Conservation (phyloP, 2,329 filamentous ascomycete species). For the Aureobasidium musti region DNA sequence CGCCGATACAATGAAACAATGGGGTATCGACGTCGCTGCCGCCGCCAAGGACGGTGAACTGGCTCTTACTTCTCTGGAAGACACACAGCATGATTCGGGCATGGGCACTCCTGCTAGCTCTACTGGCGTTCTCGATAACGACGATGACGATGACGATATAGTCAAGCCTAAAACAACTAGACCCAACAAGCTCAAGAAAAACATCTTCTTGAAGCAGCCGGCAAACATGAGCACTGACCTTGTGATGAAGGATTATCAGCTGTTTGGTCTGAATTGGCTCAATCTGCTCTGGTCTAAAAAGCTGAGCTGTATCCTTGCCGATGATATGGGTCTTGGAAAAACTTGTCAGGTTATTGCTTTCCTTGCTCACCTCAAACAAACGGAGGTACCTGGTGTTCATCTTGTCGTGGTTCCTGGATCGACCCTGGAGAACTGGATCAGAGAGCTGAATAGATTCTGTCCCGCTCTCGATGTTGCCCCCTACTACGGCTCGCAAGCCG, state of each 20-base stretch:
- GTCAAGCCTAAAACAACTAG: conserved; percentile 44
- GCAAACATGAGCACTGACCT: conserved; percentile 73
- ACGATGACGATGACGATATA: conserved; percentile 38
- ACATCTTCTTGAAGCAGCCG: conserved; percentile 65
- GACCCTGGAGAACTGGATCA: conserved; percentile 92
- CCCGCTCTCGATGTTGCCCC: conserved; percentile 70
- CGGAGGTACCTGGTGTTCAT: conserved; percentile 68
- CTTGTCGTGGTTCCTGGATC: conserved; percentile 90
- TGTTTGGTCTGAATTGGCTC: conserved; percentile 95
- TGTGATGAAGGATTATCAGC: conserved; percentile 86
- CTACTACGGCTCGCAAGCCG: conserved; percentile 70
- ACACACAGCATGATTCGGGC: conserved; percentile 61
- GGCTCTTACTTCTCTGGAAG: conserved; percentile 58
- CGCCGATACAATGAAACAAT: conserved; percentile 64
- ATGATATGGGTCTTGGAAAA: conserved; percentile 95
- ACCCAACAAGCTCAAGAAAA: conserved; percentile 43
- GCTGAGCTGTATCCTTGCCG: conserved; percentile 87
- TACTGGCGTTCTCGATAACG: conserved; percentile 37
- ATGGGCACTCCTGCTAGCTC: conserved; percentile 62
- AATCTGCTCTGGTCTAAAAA: conserved; percentile 75
- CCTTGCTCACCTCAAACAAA: conserved; percentile 77
- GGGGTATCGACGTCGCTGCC: conserved; percentile 68
- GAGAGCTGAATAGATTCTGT: conserved; percentile 86
- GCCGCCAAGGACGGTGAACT: conserved; percentile 62
- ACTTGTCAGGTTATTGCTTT: conserved; percentile 96